phyloP scores from a whole-genome alignment of 306 rosid species.

The Dryas octopetala region DNA sequence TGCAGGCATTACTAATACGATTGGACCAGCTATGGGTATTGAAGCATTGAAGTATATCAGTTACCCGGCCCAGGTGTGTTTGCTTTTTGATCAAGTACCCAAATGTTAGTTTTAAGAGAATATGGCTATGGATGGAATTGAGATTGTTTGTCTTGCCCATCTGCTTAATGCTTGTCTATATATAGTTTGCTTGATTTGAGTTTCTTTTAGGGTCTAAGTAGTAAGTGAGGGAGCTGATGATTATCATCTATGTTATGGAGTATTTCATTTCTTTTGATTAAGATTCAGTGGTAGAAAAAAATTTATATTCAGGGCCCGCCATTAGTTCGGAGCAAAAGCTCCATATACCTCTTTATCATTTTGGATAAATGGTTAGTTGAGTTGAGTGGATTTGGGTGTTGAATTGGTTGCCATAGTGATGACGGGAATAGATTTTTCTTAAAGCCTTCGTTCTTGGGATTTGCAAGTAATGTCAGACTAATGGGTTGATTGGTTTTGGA shows the following conservation, averaged over 20 bases:
- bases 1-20: constrained; percentile 93
- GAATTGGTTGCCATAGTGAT: neutral
- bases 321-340: neutral
- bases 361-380: neutral
- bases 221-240: neutral
- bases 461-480: neutral
- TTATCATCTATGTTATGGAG: neutral
- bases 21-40: constrained; percentile 99
- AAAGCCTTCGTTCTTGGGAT: neutral
- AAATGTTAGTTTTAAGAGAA: neutral
- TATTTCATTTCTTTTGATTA: neutral
- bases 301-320: neutral
- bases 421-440: neutral
- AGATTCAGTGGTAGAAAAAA: neutral
- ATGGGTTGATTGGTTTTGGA: neutral
- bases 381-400: neutral
- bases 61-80: constrained; percentile 91
- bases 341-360: neutral
- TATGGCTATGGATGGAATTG: neutral
- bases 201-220: neutral
- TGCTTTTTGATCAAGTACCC: neutral
- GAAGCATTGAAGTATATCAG: constrained; percentile 96
- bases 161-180: neutral
- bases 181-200: neutral
- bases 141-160: neutral